Percentiles rank a stretch among this genome's conserved stretches.
These are phyloP conservation scores for Teunomyces barrocoloradensis DNA, from an alignment of 805 yeast species.

Conservation along the genomic window DNA sequence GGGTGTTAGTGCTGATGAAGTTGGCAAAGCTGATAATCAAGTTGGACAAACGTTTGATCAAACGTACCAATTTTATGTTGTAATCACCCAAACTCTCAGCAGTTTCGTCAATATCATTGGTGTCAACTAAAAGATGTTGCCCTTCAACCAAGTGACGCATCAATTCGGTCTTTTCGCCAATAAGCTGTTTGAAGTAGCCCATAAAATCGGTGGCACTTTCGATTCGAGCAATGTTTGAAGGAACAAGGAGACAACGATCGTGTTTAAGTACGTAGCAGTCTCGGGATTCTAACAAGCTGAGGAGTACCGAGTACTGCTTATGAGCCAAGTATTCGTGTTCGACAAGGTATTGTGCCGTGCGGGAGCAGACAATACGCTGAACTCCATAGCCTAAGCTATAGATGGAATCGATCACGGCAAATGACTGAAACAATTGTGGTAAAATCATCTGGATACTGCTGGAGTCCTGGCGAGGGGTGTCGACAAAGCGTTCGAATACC, in stretches of 20 bases:
- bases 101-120: conserved; percentile 18
- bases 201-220: conserved; percentile 6
- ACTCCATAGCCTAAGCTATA: conserved; percentile 53
- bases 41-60: conserved; percentile 33
- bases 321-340: conserved; percentile 15
- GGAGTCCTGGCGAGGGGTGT: conserved; percentile 11
- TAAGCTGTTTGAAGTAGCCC: conserved; percentile 23
- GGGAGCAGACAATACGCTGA: background rate
- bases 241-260: background rate
- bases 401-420: conserved; percentile 50
- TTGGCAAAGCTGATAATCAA: conserved; percentile 30
- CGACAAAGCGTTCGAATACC: conserved; percentile 41
- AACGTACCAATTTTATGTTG: conserved; percentile 37
- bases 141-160: conserved; percentile 37
- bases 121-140: conserved; percentile 1
- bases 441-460: conserved; percentile 30
- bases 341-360: conserved; percentile 5
- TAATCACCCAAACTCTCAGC: conserved; percentile 32
- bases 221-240: background rate
- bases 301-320: conserved; percentile 19
- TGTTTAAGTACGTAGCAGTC: conserved; percentile 4
- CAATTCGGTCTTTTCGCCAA: conserved; percentile 36
- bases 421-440: conserved; percentile 46
- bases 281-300: conserved; percentile 13
- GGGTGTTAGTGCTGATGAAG: conserved; percentile 11